Base-by-base conservation (phyloP, 495 filamentous ascomycete species). In the Penicillium diatomitis region DNA sequence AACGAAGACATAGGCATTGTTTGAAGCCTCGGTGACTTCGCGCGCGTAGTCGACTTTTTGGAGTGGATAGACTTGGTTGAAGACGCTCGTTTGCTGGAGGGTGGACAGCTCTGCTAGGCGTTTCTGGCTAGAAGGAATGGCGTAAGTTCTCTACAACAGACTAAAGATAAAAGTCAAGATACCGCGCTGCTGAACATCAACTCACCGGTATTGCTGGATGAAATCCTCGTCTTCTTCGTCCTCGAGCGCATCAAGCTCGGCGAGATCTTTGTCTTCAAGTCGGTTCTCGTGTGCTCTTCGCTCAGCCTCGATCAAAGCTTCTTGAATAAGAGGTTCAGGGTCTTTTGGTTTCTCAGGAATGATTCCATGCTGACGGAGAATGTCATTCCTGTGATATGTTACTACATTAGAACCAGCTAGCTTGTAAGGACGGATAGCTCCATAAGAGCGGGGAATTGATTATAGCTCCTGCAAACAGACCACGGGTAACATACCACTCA, bases 341-440 rank as follows among this genome's bases (percentile, higher is more conserved):
- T 90, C 94, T 10, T 91, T 87, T 1, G 91, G 89, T 65, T 95
- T 96, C 61, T 96, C 90, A 8, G 92, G 92, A 48, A 99, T 97
- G 45, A 99, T 73, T 37, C 87, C 87, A 70, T 97, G 89, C 65
- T 95, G 90, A 47, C 92, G 88, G 43, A 99, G 87, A 60, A 99
- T 99, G 52, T 99, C 92, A 61, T 99, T 99, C 91, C 90, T 96
- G 63, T 20, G 45, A 49, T 38, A 4, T 41, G 37, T 11, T 5
- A 27, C 44, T 45, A 20, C 43, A 34, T 20, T 32, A 53, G 51
- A 53, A 29, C 48, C 34, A 46, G 6, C 36, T 31, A 41, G 27
- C 41, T 29, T 20, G 40, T 48, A 36, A 35, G 38, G 20, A 20
- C 20, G 20, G 20, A 51, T 54, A 54, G 44, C 42, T 53, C 41